Conservation (phyloP, 2,329 filamentous ascomycete genomes). For the Aspergillus costaricaensis region DNA sequence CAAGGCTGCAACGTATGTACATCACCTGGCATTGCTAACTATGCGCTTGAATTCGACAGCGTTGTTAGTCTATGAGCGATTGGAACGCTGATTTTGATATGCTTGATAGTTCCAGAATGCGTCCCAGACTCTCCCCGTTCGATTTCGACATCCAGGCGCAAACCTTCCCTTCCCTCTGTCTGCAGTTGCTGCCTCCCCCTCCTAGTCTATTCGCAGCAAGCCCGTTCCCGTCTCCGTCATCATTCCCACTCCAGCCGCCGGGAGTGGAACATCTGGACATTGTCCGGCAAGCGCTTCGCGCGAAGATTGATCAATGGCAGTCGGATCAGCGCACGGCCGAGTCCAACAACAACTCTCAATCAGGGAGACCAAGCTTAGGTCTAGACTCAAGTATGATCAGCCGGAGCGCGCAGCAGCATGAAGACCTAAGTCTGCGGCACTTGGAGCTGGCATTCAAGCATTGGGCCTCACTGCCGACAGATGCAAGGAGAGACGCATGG, state of each 20-base stretch:
- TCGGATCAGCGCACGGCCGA: slow-evolving; percentile 43
- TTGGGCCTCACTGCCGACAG: slow-evolving; percentile 67
- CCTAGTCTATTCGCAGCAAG: slow-evolving; percentile 80
- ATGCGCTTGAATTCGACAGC: slow-evolving; percentile 13
- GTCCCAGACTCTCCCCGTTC: slow-evolving; percentile 53
- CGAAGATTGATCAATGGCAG: slow-evolving; percentile 69
- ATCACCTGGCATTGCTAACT: background rate
- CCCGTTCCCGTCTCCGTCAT: slow-evolving; percentile 73
- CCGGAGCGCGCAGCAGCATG: slow-evolving; percentile 59
- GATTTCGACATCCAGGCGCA: slow-evolving; percentile 84
- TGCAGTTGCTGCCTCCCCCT: slow-evolving; percentile 77
- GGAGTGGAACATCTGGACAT: slow-evolving; percentile 72
- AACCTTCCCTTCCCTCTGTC: slow-evolving; percentile 80
- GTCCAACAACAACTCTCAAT: slow-evolving; percentile 45
- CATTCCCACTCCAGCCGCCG: slow-evolving; percentile 79
- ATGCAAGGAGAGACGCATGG: slow-evolving; percentile 53
- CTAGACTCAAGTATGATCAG: slow-evolving; percentile 42
- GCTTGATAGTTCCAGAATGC: slow-evolving; percentile 44
- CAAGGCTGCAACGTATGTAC: slow-evolving; percentile 74
- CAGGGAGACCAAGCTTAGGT: slow-evolving; percentile 36
- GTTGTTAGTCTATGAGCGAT: background rate
- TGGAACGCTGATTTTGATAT: slow-evolving; percentile 9
- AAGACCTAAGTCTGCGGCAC: slow-evolving; percentile 72
- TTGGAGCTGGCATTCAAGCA: slow-evolving; percentile 74
- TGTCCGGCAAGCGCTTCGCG: slow-evolving; percentile 65